Base-by-base conservation (phyloP, 306 rosid species). In the Vigna nakashimae region DNA sequence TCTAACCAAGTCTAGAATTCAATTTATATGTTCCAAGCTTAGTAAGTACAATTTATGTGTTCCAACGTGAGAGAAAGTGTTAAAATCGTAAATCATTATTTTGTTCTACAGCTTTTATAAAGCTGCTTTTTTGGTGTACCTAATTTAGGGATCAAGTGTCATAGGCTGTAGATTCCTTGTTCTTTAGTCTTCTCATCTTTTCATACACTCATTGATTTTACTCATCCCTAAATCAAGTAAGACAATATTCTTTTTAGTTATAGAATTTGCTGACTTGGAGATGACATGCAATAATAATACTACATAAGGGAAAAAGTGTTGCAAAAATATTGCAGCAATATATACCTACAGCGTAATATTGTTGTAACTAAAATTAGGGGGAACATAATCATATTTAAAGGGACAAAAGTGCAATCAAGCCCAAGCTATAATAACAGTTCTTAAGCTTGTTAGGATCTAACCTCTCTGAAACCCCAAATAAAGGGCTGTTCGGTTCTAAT, bases 401-500 rank as follows among this genome's bases (percentile, higher is more conserved):
- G 53, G 65, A 48, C 45, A 82, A 17, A 38, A 73, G 32, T 73
- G 40, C 10, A 57, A 69, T 71, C 43, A 77, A 66, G 26, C n/a
- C 76, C 24, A 73, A 49, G 51, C 72, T 77, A 77, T 38, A 65
- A 56, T 56, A 56, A 63, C 56, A 62, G 58, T 69, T 65, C 77
- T 60, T 74, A 78, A 74, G 90, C 91, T 90, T 82, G 77, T 83
- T 93, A 55, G 79, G 85, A 77, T 90, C 98, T 65, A 80, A 75
- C 90, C 92, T 90, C 79, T 96, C 99, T 28, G 99, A 82, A 55
- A 91, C 84, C 70, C 98, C 98, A 88, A 85, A 96, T 63, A 96
- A 88, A 80, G 99, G 99, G 80, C 98, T 96, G 78, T 96, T 96
- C n/a, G 99, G 99, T 82, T 96, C 99, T 58, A 96, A 79, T 7